Conservation (phyloP, 129 eudicot genomes). For the Cynara cardunculus region DNA sequence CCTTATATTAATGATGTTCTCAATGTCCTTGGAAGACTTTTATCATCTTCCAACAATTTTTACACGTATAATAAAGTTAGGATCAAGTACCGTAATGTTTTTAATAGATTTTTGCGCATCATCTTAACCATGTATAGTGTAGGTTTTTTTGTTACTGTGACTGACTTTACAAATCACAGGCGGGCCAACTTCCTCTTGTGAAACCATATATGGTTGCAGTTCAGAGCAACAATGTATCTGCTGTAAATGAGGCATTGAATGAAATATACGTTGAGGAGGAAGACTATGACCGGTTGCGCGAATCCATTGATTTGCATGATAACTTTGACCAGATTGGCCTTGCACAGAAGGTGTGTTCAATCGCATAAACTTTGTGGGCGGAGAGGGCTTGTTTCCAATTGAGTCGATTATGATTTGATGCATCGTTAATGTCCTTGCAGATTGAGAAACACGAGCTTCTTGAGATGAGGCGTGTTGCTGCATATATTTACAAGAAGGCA, state of each 20-base stretch:
- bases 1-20: not conserved
- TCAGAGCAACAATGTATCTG: conserved; percentile 93
- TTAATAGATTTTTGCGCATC: not conserved
- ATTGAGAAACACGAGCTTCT: conserved; percentile 96
- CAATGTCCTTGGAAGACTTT: not conserved
- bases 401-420: not conserved
- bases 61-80: not conserved
- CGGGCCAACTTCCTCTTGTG: conserved; percentile 77
- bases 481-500: conserved; percentile 91
- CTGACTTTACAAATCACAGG: conserved; percentile 42
- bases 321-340: conserved; percentile 95
- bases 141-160: not conserved
- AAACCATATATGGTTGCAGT: conserved; percentile 98
- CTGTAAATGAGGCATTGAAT: conserved; percentile 91
- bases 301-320: conserved; percentile 90
- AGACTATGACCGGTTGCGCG: conserved; percentile 90
- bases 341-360: conserved; percentile 74
- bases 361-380: not conserved
- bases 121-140: not conserved
- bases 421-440: conserved; percentile 40
- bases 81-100: not conserved
- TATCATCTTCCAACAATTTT: not conserved
- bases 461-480: conserved; percentile 98
- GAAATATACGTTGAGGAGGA: conserved; percentile 95
- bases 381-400: not conserved